These are phyloP conservation scores for Mercurialis annua DNA, from an alignment of 345 rosid species.

Conservation along the genomic window DNA sequence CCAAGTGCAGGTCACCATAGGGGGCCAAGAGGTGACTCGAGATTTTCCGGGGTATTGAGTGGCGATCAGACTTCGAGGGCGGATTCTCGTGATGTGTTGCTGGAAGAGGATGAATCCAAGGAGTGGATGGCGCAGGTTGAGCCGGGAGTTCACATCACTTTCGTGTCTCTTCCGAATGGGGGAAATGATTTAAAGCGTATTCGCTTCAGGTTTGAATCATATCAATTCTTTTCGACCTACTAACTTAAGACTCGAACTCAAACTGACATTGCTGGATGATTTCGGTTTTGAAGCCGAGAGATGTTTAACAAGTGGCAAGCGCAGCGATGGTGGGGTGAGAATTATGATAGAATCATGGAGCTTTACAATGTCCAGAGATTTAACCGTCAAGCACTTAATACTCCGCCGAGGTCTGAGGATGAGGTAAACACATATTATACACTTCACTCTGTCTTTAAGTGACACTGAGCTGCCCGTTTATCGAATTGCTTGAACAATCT, in stretches of 20 bases:
- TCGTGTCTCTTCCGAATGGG: constrained; percentile 79
- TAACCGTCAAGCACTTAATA: constrained; percentile 86
- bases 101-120: constrained; percentile 77
- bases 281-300: constrained; percentile 68
- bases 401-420: constrained; percentile 89
- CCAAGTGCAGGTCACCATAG: constrained; percentile 42
- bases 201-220: constrained; percentile 73
- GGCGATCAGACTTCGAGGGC: constrained; percentile 64
- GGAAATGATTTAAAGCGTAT: constrained; percentile 95
- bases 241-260: background rate
- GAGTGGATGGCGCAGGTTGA: constrained; percentile 99
- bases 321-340: constrained; percentile 98
- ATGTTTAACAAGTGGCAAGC: constrained; percentile 98
- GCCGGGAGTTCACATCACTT: constrained; percentile 97
- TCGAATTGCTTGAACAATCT: background rate
- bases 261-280: constrained; percentile 24
- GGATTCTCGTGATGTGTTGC: constrained; percentile 59
- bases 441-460: background rate
- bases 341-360: constrained; percentile 90
- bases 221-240: too few relatives aligned
- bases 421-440: constrained; percentile 61
- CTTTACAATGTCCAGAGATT: constrained; percentile 96
- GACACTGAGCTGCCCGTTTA: background rate
- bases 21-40: constrained; percentile 41
- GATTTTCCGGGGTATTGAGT: constrained; percentile 36